Evolutionary conservation across 768 basidiomycete genomes (phyloP).

Genomic region (Cyclocybe aegerita): DNA sequence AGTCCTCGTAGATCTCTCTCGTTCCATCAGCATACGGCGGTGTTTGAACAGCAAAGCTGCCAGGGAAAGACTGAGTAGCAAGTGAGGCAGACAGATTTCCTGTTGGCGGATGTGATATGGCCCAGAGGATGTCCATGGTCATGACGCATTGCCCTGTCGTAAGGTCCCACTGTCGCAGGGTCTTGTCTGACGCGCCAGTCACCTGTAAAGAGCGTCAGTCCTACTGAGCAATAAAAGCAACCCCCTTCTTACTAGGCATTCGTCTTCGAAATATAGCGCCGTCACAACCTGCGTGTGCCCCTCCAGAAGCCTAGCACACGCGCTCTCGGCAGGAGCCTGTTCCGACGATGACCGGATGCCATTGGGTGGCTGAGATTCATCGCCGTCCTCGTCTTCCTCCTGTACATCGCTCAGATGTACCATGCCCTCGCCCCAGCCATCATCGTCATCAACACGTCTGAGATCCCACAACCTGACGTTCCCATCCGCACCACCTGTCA

Average conservation of each 20-base stretch:
- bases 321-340: conserved; percentile 40
- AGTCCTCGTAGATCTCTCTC: conserved; percentile 96
- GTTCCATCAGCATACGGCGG: conserved; percentile 88
- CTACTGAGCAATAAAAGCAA: conserved; percentile 2
- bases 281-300: conserved; percentile 95
- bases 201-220: conserved; percentile 52
- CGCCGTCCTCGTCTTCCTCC: conserved; percentile 62
- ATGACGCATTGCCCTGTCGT: conserved; percentile 96
- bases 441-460: conserved; percentile 76
- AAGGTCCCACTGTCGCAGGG: conserved; percentile 97
- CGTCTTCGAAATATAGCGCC: conserved; percentile 92
- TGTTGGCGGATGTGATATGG: conserved; percentile 84
- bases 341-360: conserved; percentile 37
- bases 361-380: conserved; percentile 37
- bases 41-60: conserved; percentile 76
- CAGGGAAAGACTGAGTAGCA: conserved; percentile 48
- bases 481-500: conserved; percentile 90
- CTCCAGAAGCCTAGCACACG: conserved; percentile 76
- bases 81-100: conserved; percentile 37
- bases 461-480: conserved; percentile 90
- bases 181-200: conserved; percentile 97
- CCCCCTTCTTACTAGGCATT: conserved; percentile 72
- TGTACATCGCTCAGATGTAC: conserved; percentile 61
- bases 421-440: conserved; percentile 51
- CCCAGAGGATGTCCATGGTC: conserved; percentile 99